phyloP scores from a whole-genome alignment of 148 eudicot species.

The Rhododendron mucronatum region DNA sequence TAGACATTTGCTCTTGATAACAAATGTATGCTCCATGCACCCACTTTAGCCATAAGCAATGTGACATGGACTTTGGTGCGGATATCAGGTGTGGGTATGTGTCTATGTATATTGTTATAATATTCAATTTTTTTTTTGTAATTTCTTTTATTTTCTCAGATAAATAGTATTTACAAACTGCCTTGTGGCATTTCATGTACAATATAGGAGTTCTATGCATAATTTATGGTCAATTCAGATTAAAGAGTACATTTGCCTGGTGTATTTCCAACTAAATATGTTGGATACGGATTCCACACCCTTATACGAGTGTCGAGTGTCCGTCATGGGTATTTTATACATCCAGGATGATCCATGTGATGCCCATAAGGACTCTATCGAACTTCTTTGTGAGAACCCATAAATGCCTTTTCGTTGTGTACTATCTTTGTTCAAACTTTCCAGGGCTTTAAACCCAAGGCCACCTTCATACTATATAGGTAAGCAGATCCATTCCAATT shows the following conservation, averaged over 20 bases:
- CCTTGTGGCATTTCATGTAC: background rate
- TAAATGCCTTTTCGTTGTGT: background rate
- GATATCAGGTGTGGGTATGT: background rate
- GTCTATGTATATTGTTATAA: background rate
- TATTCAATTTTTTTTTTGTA: background rate
- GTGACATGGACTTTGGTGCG: background rate
- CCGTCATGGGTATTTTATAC: background rate
- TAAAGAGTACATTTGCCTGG: background rate
- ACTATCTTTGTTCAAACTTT: background rate
- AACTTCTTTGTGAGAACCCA: background rate
- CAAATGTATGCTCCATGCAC: background rate
- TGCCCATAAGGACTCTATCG: background rate
- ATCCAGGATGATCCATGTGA: background rate
- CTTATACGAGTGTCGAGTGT: background rate
- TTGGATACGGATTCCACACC: background rate
- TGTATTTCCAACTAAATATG: background rate
- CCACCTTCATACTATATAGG: background rate
- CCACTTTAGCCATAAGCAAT: background rate
- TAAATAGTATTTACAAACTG: background rate
- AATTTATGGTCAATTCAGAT: background rate
- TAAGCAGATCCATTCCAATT: background rate
- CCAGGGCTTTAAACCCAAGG: background rate
- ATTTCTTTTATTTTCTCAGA: background rate
- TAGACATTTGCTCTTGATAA: background rate
- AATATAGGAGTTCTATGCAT: background rate